Conservation (phyloP, 805 yeast species). For the Wickerhamomyces mucosus region DNA sequence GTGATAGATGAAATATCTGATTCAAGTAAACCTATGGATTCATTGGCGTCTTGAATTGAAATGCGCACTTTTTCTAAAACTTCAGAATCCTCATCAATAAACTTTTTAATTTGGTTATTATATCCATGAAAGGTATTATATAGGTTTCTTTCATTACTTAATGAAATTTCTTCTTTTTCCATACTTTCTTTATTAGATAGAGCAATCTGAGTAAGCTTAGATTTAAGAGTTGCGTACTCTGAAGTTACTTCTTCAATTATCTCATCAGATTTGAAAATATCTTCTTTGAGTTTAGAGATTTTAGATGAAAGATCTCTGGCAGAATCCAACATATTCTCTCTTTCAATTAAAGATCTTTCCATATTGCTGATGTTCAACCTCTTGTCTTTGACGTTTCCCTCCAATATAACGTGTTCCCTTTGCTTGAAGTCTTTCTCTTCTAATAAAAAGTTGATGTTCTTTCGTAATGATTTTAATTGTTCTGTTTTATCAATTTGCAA, state of each 20-base stretch:
- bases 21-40: constrained; percentile 17
- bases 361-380: constrained; percentile 40
- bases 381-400: constrained; percentile 43
- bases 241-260: constrained; percentile 10
- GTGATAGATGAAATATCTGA: constrained; percentile 19
- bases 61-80: constrained; percentile 1
- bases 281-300: constrained; percentile 15
- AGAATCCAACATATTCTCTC: constrained; percentile 28
- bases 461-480: constrained; percentile 33
- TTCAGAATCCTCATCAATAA: constrained; percentile 1
- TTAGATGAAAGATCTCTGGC: constrained; percentile 27
- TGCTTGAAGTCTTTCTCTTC: constrained; percentile 37
- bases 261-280: constrained; percentile 13
- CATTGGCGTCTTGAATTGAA: constrained; percentile 11
- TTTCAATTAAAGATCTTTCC: constrained; percentile 42
- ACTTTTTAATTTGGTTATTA: constrained; percentile 26
- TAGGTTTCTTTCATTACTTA: constrained; percentile 10
- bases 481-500: constrained; percentile 28
- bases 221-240: constrained; percentile 12
- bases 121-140: constrained; percentile 20
- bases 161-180: constrained; percentile 1
- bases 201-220: background rate
- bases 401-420: constrained; percentile 35
- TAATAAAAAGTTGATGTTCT: constrained; percentile 19
- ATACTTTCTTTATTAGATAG: background rate